These are phyloP conservation scores for Boletus austroedulis DNA, from an alignment of 1,284 basidiomycete genomes.

Conservation along the genomic window DNA sequence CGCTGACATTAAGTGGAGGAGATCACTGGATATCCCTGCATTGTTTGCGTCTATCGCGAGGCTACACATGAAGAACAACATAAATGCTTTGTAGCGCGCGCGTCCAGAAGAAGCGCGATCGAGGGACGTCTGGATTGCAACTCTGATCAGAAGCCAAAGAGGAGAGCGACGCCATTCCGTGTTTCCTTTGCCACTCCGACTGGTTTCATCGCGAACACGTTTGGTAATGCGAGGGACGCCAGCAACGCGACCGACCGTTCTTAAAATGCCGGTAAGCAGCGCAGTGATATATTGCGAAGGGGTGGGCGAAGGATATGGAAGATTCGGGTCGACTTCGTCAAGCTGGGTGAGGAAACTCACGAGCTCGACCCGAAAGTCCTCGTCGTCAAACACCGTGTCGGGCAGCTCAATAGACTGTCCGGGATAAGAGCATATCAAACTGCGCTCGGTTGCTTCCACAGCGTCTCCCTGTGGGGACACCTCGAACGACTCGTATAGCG, in stretches of 20 bases:
- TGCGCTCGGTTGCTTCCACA: no score
- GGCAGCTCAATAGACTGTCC: neutral
- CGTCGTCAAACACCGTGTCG: neutral
- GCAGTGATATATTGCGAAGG: neutral
- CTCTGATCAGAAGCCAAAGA: neutral
- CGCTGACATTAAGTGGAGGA: neutral
- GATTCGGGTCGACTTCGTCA: neutral
- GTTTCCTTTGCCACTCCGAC: no score
- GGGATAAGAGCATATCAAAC: neutral
- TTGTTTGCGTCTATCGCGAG: neutral
- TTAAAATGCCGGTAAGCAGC: neutral
- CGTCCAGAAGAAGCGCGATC: neutral
- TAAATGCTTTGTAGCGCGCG: neutral
- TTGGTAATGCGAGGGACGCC: neutral
- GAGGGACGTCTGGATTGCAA: neutral
- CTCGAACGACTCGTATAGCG: neutral
- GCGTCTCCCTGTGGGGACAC: no score
- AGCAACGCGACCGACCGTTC: neutral
- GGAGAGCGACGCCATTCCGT: neutral
- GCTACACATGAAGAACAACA: neutral
- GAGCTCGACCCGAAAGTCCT: neutral
- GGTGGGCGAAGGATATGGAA: no score
- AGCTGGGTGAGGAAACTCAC: neutral
- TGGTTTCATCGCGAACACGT: neutral
- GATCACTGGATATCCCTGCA: neutral